These are phyloP conservation scores for Clarireedia homoeocarpa DNA, from an alignment of 2,329 filamentous ascomycete genomes.

Conservation along the genomic window DNA sequence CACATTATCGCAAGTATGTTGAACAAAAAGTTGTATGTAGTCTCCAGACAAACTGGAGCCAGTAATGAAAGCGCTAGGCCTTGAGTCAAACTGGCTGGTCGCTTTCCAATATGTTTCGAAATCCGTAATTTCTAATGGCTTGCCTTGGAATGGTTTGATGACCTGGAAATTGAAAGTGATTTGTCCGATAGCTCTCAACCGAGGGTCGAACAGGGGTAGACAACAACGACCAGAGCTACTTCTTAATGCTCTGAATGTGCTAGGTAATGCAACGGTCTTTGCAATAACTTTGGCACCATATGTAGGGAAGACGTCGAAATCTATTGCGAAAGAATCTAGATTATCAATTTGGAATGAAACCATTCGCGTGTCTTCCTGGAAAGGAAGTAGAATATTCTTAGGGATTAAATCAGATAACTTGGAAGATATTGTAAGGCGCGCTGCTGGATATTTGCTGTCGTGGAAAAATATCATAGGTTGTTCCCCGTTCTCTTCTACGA, in stretches of 20 bases:
- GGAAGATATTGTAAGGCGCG: slow-evolving; percentile 90
- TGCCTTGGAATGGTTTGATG: slow-evolving; percentile 89
- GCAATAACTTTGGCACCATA: slow-evolving; percentile 97
- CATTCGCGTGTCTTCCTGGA: slow-evolving; percentile 89
- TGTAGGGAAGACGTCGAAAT: slow-evolving; percentile 96
- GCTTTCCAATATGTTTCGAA: slow-evolving; percentile 99
- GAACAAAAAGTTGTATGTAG: slow-evolving; percentile 85
- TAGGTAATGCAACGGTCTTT: slow-evolving; percentile 85
- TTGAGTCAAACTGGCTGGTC: slow-evolving; percentile 83
- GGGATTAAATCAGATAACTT: slow-evolving; percentile 95
- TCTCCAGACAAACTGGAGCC: slow-evolving; percentile 95
- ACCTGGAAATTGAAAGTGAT: slow-evolving; percentile 93
- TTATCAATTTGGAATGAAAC: slow-evolving; percentile 96
- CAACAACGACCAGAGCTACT: slow-evolving; percentile 76
- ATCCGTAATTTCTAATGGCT: slow-evolving; percentile 91
- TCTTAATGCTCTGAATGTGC: slow-evolving; percentile 68
- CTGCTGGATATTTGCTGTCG: slow-evolving; percentile 90
- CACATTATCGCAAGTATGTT: slow-evolving; percentile 79
- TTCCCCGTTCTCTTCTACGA: slow-evolving; percentile 62
- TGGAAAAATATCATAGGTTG: slow-evolving; percentile 90
- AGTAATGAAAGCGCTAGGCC: slow-evolving; percentile 80
- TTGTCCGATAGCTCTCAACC: slow-evolving; percentile 84
- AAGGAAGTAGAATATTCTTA: slow-evolving; percentile 88
- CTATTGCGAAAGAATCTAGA: slow-evolving; percentile 83
- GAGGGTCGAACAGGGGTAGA: slow-evolving; percentile 85